A percentile compares a stretch with the other conserved stretches of the same genome.
Evolutionary conservation across 768 basidiomycete genomes (phyloP).

Genomic region (Russula abietina): DNA sequence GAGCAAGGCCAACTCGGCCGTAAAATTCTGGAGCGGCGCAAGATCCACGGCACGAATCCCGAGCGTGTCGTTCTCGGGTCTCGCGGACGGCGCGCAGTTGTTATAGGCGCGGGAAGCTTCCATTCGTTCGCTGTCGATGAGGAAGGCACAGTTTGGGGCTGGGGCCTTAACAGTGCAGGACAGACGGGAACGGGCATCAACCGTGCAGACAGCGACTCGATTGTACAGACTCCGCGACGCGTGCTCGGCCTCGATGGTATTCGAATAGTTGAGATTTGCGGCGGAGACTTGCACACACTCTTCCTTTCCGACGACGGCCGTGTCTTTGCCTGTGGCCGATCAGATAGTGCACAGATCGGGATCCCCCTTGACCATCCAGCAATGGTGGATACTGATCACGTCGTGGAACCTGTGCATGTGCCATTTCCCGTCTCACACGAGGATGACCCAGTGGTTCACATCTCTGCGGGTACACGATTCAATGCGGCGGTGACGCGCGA

Average conservation of each 20-base stretch:
- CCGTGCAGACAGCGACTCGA: conserved; percentile 42
- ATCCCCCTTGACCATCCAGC: conserved; percentile 64
- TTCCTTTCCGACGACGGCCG: conserved; percentile 81
- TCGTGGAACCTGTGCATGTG: conserved; percentile 60
- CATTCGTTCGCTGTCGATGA: conserved; percentile 90
- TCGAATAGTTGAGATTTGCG: conserved; percentile 61
- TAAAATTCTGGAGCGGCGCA: conserved; percentile 80
- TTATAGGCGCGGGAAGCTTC: conserved; percentile 74
- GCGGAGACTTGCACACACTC: conserved; percentile 84
- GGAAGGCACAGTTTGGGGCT: conserved; percentile 79
- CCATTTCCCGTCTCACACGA: conserved; percentile 48
- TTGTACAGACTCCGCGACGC: conserved; percentile 57
- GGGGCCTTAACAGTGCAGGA: conserved; percentile 93
- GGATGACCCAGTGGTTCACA: conserved; percentile 56
- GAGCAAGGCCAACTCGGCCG: conserved; percentile 90
- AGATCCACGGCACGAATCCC: conserved; percentile 83
- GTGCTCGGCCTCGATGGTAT: conserved; percentile 59
- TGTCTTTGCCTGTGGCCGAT: conserved; percentile 83
- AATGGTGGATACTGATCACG: conserved; percentile 50
- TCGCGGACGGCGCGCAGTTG: conserved; percentile 57
- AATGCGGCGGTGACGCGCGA: conserved; percentile 62
- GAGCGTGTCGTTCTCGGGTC: conserved; percentile 75
- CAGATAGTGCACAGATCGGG: conserved; percentile 80
- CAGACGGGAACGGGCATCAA: conserved; percentile 60
- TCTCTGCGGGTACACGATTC: conserved; percentile 66